These are phyloP conservation scores for Ambrosiella xylebori DNA, from an alignment of 2,329 filamentous ascomycete genomes.

Conservation along the genomic window DNA sequence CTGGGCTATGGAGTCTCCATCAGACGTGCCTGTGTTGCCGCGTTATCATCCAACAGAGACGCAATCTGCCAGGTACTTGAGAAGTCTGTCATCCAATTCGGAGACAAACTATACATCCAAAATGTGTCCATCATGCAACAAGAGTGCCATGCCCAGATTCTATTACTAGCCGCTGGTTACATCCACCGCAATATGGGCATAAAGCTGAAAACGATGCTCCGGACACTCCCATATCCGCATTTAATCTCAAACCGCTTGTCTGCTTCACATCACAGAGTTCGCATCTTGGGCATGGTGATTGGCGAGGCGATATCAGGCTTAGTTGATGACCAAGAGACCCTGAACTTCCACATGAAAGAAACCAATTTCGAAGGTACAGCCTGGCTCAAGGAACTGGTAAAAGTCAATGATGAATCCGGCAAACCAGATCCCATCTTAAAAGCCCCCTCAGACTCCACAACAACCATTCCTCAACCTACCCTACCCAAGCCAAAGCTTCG, in stretches of 20 bases:
- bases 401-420: slow-evolving; percentile 46
- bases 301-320: slow-evolving; percentile 54
- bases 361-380: slow-evolving; percentile 48
- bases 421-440: slow-evolving; percentile 32
- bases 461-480: slow-evolving; percentile 10
- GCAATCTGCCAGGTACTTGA: slow-evolving; percentile 42
- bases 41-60: slow-evolving; percentile 34
- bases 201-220: slow-evolving; percentile 50
- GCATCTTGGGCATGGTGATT: slow-evolving; percentile 76
- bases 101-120: slow-evolving; percentile 71
- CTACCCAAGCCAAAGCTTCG: slow-evolving; percentile 14
- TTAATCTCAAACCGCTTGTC: slow-evolving; percentile 72
- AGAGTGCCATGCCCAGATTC: slow-evolving; percentile 67
- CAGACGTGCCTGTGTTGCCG: slow-evolving; percentile 46
- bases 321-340: slow-evolving; percentile 49
- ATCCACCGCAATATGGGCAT: slow-evolving; percentile 48
- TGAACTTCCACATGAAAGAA: slow-evolving; percentile 76
- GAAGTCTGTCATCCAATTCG: slow-evolving; percentile 56
- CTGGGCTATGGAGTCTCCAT: slow-evolving; percentile 47
- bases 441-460: slow-evolving; percentile 5
- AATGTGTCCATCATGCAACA: slow-evolving; percentile 75
- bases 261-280: slow-evolving; percentile 54
- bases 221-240: slow-evolving; percentile 56
- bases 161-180: slow-evolving; percentile 64
- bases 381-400: slow-evolving; percentile 55